These are phyloP conservation scores for Arbutus unedo DNA, from an alignment of 148 eudicot species.

Conservation along the genomic window DNA sequence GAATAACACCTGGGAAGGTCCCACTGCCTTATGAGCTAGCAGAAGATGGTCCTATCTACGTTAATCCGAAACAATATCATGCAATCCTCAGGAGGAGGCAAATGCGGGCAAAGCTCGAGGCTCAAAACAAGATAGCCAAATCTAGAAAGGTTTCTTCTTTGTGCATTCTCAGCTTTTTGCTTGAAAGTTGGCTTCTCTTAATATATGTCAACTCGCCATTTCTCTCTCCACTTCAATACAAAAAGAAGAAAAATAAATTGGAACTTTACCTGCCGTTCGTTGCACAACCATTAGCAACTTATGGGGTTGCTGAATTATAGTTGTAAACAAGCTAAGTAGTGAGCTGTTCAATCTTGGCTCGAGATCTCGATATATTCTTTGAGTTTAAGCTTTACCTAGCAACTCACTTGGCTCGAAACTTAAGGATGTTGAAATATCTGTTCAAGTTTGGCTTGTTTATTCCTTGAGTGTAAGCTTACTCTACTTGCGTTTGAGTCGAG, in stretches of 20 bases:
- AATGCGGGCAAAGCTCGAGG: conserved; percentile 85
- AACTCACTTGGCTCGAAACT: not conserved
- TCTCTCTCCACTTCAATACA: not conserved
- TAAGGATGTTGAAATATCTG: not conserved
- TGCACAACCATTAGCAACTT: not conserved
- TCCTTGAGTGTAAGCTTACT: not conserved
- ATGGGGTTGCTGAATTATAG: not conserved
- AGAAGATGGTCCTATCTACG: conserved; percentile 78
- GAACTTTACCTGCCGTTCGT: not conserved
- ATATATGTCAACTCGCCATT: not conserved
- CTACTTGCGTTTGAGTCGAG: not conserved
- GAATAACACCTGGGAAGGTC: conserved; percentile 49
- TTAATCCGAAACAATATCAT: conserved; percentile 82
- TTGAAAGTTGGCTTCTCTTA: not conserved
- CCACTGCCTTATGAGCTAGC: conserved; percentile 66
- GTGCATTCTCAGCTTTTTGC: not conserved
- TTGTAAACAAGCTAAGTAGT: not conserved
- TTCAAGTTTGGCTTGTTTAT: not conserved
- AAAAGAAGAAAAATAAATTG: not conserved
- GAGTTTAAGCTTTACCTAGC: too few relatives aligned
- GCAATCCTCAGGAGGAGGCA: conserved; percentile 90
- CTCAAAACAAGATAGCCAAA: conserved; percentile 69
- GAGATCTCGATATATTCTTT: not conserved
- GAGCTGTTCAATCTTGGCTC: not conserved
- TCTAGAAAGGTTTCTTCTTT: conserved; percentile 34